phyloP scores from a whole-genome alignment of 2,329 filamentous ascomycete species.

The Verticillium isaacii region DNA sequence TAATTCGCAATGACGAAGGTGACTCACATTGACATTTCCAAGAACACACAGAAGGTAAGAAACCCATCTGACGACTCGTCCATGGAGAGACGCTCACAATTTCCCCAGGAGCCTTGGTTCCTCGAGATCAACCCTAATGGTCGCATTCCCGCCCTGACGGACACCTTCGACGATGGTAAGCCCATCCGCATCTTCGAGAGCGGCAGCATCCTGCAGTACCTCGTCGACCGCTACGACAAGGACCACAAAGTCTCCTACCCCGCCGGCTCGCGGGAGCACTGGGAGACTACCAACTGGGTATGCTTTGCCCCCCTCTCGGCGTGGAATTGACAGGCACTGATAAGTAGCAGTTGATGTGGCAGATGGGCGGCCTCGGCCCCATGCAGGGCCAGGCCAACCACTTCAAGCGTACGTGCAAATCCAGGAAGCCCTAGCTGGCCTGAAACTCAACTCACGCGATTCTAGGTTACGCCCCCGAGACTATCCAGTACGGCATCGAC shows the following conservation, averaged over 20 bases:
- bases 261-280: constrained; percentile 65
- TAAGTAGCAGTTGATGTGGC: constrained; percentile 54
- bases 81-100: neutral
- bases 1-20: constrained; percentile 21
- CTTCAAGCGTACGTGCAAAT: constrained; percentile 54
- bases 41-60: constrained; percentile 40
- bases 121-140: constrained; percentile 90
- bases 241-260: constrained; percentile 82
- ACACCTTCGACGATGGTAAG: constrained; percentile 69
- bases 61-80: neutral
- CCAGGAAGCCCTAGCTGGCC: neutral
- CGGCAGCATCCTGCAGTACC: constrained; percentile 78
- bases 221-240: constrained; percentile 75
- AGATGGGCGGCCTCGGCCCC: constrained; percentile 75
- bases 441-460: neutral
- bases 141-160: constrained; percentile 82
- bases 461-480: constrained; percentile 69
- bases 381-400: constrained; percentile 86
- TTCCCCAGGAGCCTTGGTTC: constrained; percentile 65
- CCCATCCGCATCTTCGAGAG: constrained; percentile 76
- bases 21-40: constrained; percentile 64
- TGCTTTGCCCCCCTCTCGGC: neutral
- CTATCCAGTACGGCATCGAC: constrained; percentile 76
- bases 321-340: constrained; percentile 3
- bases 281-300: constrained; percentile 76